These are phyloP conservation scores for Pythium diclinum DNA, from an alignment of 352 stramenopile species.

Conservation along the genomic window DNA sequence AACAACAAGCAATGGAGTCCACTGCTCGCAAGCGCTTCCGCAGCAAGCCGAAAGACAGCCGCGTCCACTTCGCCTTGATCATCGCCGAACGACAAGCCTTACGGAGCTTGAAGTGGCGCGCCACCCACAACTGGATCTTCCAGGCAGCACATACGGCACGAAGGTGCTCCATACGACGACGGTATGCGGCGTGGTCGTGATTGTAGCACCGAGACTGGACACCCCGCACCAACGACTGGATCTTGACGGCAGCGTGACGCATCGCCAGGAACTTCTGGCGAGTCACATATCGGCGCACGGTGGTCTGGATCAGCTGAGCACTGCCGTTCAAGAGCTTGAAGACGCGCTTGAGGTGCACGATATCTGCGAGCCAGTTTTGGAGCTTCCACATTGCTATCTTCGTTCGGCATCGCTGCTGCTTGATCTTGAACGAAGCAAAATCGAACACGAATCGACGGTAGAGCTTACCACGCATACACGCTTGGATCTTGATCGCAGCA, in stretches of 20 bases:
- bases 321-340: background rate
- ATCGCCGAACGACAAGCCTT: conserved; percentile 13
- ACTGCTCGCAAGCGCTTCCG: conserved; percentile 9
- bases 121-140: conserved; percentile 22
- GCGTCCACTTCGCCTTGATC: conserved; percentile 15
- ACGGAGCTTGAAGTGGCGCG: background rate
- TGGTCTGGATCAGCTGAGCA: conserved; percentile 8
- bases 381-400: conserved; percentile 27
- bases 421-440: conserved; percentile 36
- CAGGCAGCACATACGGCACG: conserved; percentile 10
- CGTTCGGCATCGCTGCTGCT: conserved; percentile 4
- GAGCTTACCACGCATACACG: conserved; percentile 34
- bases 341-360: conserved; percentile 1
- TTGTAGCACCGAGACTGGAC: conserved; percentile 9
- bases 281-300: conserved; percentile 2
- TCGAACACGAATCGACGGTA: conserved; percentile 36
- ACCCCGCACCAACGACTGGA: conserved; percentile 19
- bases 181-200: conserved; percentile 14
- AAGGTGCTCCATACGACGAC: background rate
- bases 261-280: conserved; percentile 7
- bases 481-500: conserved; percentile 28
- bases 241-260: conserved; percentile 1
- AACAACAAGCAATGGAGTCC: conserved; percentile 9
- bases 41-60: conserved; percentile 8
- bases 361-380: conserved; percentile 8